Percentiles rank a stretch among this genome's conserved stretches.
phyloP scores from a whole-genome alignment of 306 rosid species.

The Trifolium pratense region DNA sequence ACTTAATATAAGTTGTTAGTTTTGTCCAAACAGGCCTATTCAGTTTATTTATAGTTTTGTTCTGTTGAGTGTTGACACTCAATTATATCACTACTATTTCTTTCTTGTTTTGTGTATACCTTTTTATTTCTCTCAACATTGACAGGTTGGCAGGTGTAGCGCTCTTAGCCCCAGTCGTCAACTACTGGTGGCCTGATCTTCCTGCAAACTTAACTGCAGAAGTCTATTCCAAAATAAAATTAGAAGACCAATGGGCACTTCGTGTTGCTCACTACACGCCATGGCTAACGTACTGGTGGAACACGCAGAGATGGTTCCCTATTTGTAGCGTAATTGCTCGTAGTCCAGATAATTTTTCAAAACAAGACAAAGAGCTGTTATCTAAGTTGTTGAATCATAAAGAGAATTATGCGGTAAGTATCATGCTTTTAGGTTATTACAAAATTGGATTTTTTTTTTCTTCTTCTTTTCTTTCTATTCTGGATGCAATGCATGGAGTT shows the following conservation, averaged over 20 bases:
- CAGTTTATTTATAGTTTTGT: neutral
- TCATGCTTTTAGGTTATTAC: constrained; percentile 20
- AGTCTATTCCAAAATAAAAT: constrained; percentile 47
- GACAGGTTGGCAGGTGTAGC: constrained; percentile 84
- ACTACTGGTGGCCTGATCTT: constrained; percentile 86
- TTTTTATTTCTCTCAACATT: no score
- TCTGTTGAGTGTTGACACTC: neutral
- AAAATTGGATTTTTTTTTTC: neutral
- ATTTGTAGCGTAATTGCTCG: neutral
- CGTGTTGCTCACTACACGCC: constrained; percentile 79
- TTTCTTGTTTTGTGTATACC: no score
- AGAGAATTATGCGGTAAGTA: constrained; percentile 41
- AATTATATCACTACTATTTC: no score
- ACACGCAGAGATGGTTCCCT: constrained; percentile 87
- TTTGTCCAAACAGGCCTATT: neutral
- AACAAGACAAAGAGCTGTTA: constrained; percentile 42
- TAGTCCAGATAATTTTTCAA: constrained; percentile 38
- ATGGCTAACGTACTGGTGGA: constrained; percentile 95
- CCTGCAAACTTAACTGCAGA: constrained; percentile 68
- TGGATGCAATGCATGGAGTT: constrained; percentile 8
- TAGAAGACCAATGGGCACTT: constrained; percentile 72
- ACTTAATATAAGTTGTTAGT: neutral
- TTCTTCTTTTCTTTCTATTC: no score
- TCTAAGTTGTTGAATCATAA: neutral
- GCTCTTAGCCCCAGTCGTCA: constrained; percentile 69